Percentiles rank a stretch among this genome's conserved stretches.
phyloP scores from a whole-genome alignment of 1,284 basidiomycete genomes.

The Ceratobasidium sp. region DNA sequence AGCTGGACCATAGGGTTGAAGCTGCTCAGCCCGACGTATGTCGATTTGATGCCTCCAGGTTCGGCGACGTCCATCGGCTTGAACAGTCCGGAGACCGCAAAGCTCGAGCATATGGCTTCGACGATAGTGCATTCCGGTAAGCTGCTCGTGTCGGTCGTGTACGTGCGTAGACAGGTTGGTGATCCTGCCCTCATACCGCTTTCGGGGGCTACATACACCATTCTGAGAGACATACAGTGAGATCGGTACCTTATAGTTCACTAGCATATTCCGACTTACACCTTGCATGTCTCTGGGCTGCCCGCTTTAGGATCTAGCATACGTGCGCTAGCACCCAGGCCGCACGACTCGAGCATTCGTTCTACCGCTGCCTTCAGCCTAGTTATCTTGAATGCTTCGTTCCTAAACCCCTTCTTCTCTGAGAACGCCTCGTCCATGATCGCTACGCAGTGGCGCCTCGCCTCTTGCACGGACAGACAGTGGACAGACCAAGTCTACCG shows the following conservation, averaged over 20 bases:
- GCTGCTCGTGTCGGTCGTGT: neutral
- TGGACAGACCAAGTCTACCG: neutral
- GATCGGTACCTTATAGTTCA: neutral
- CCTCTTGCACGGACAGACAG: neutral
- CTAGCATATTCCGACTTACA: neutral
- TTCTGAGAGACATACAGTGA: neutral
- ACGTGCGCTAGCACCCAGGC: neutral
- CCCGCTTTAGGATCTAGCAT: neutral
- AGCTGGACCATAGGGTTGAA: conserved; percentile 1
- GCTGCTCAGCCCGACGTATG: neutral
- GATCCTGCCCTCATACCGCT: neutral
- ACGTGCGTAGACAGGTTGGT: neutral
- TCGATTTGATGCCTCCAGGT: neutral
- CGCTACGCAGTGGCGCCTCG: neutral
- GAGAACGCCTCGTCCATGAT: conserved; percentile 11
- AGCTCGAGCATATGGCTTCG: conserved; percentile 10
- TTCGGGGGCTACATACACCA: neutral
- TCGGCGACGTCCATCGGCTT: conserved; percentile 1
- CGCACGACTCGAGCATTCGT: neutral
- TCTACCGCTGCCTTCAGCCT: neutral
- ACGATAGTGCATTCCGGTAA: conserved; percentile 10
- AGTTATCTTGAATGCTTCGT: neutral
- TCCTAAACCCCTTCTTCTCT: neutral
- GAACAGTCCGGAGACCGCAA: conserved; percentile 14
- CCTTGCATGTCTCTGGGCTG: neutral